A percentile compares a stretch with the other conserved stretches of the same genome.
phyloP scores from a whole-genome alignment of 306 rosid genomes.

The Malus domestica region ASM211411v1 NC_041798.1:32715001-32715500 shows the following conservation, averaged over 20 bases:
- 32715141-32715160: slow-evolving; percentile 93
- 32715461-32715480: neutral
- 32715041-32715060: slow-evolving; percentile 35
- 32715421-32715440: neutral
- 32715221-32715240: neutral
- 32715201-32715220: neutral
- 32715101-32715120: slow-evolving; percentile 48
- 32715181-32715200: neutral
- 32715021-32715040: slow-evolving; percentile 39
- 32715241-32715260: neutral
- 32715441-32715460: neutral
- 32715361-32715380: neutral
- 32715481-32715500: neutral
- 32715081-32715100: slow-evolving; percentile 39
- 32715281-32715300: neutral
- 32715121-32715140: slow-evolving; percentile 79
- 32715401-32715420: neutral
- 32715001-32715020: slow-evolving; percentile 37
- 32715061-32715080: slow-evolving; percentile 31
- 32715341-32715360: neutral
- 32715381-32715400: neutral
- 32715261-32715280: neutral
- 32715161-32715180: slow-evolving; percentile 24
- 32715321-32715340: neutral
- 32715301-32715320: neutral